These are phyloP conservation scores for Podospora fimiseda DNA, from an alignment of 495 filamentous ascomycete genomes.

Conservation along the genomic window DNA sequence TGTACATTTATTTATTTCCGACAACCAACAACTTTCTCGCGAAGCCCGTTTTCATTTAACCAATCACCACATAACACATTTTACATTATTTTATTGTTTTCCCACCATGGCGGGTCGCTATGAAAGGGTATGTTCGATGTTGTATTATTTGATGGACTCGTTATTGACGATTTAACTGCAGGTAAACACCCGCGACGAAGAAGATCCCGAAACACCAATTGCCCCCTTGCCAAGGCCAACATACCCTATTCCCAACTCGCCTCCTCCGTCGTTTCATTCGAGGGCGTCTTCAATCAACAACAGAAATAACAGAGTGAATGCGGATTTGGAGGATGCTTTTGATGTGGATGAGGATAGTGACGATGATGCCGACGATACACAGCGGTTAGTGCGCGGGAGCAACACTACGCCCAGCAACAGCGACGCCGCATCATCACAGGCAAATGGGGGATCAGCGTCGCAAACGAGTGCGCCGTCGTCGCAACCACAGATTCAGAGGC, in stretches of 20 bases:
- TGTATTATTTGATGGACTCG: background rate
- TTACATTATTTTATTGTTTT: background rate
- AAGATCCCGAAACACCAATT: conserved; percentile 36
- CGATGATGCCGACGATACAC: conserved; percentile 73
- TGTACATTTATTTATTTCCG: conserved; percentile 1
- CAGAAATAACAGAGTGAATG: conserved; percentile 54
- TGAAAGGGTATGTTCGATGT: conserved; percentile 63
- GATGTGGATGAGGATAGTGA: conserved; percentile 67
- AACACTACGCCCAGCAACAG: conserved; percentile 40
- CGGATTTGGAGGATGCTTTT: conserved; percentile 84
- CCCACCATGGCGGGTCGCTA: conserved; percentile 76
- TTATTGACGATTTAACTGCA: conserved; percentile 9
- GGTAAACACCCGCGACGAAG: conserved; percentile 44
- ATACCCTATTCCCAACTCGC: conserved; percentile 64
- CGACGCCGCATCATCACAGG: conserved; percentile 7
- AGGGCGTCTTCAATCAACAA: conserved; percentile 63
- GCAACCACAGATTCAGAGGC: conserved; percentile 4
- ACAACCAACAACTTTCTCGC: background rate
- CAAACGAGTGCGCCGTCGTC: conserved; percentile 18
- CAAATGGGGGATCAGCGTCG: background rate
- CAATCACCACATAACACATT: background rate
- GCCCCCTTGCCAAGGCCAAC: conserved; percentile 26
- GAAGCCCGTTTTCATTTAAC: too few relatives aligned
- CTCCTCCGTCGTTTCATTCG: conserved; percentile 91
- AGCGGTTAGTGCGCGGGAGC: conserved; percentile 68